Evolutionary conservation across 129 eudicot genomes (phyloP), one percentile per base, ranked within the genome.

Genomic region (Erigeron canadensis): DNA sequence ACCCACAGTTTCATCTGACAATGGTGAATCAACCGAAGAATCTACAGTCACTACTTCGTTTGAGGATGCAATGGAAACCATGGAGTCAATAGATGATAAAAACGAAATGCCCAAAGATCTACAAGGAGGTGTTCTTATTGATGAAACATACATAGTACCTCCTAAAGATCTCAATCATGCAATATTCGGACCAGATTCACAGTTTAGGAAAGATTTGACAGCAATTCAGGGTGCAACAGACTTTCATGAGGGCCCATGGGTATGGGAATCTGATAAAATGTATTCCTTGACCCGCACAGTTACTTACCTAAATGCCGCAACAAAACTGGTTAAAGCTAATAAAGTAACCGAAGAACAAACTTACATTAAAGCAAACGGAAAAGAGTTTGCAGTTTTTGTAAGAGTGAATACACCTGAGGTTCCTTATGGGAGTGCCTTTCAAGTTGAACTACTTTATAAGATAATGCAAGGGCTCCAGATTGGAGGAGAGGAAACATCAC

Each of bases 321-420:
- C 83, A 4, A 94, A 81, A 63, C 80, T 94, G 69, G 86, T 94
- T 13, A 90, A 88, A 84, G 91, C 99, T 69, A 84, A 84, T 60
- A 86, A 84, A 75, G 99, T 91, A 61, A 87, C 87, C 0, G 99
- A 94, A 80, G 96, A 87, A 40, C 97, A 94, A 71, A 87, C 81
- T 2, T 94, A 90, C 78, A 10, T 79, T 3, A 90, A 77, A 81
- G 99, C 99, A 63, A 72, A 77, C 74, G 85, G 86, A 23, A 83
- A 61, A 5, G 97, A 90, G 74, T 94, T 82, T 81, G 90, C 79
- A 7, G 89, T 94, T 77, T 18, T 72, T 55, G 84, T 86, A 10
- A 70, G 17, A 34, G 99, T 89, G 48, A 84, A 81, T 23, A 94
- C 99, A 4, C 97, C 96, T 5, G 97, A 94, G 75, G 99, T 86